Percentiles rank a stretch among this genome's conserved stretches.
These are phyloP conservation scores for Leccinum truebloodii DNA, from an alignment of 768 basidiomycete genomes.

Conservation along the genomic window DNA sequence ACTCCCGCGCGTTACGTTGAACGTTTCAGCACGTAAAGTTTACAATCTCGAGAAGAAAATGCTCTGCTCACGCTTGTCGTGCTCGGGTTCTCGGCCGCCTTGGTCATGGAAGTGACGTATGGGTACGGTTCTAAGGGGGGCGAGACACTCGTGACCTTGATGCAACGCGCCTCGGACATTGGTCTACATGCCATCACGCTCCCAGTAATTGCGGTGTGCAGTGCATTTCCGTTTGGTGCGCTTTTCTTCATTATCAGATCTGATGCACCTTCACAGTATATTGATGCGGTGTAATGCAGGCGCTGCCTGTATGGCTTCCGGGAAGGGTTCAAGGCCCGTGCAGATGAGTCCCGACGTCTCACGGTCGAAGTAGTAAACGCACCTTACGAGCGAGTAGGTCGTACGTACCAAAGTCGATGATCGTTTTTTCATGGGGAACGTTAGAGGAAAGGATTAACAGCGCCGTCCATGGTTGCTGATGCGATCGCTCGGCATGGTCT, in stretches of 20 bases:
- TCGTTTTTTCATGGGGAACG: neutral
- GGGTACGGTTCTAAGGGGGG: neutral
- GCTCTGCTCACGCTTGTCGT: neutral
- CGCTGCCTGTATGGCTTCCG: neutral
- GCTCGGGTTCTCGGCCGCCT: neutral
- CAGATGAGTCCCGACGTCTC: neutral
- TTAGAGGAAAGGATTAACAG: neutral
- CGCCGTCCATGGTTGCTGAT: neutral
- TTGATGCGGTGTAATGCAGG: too few relatives aligned
- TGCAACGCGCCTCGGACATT: constrained; percentile 4
- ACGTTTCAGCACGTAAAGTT: neutral
- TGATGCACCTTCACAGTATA: too few relatives aligned
- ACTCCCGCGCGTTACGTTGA: neutral
- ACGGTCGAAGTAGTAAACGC: neutral
- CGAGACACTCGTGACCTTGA: constrained; percentile 6
- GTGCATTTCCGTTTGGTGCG: neutral
- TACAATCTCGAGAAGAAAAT: neutral
- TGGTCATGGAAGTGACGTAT: neutral
- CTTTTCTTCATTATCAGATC: neutral
- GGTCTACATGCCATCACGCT: neutral
- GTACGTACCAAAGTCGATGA: neutral
- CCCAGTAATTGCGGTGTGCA: neutral
- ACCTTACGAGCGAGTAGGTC: neutral
- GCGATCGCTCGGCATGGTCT: neutral
- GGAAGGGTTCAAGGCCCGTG: neutral